Base-by-base conservation (phyloP, 352 stramenopile genomes). In the Phytophthora niederhauseri region DNA sequence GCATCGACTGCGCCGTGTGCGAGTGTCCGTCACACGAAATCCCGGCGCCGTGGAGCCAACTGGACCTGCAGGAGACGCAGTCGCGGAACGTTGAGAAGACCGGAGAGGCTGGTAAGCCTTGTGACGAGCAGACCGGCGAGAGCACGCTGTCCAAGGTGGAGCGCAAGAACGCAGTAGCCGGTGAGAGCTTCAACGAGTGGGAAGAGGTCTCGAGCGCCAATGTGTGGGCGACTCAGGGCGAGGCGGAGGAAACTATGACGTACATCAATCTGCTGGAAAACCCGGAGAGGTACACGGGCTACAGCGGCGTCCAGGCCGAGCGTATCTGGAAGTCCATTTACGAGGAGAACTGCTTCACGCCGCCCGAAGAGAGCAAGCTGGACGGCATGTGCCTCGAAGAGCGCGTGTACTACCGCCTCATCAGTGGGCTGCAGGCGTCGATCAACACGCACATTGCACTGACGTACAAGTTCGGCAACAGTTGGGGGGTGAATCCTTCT, bases 241-340 rank as follows among this genome's bases (percentile, higher is more conserved):
- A 84, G 20, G 75, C 56, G 26, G 84, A 91, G 38, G 81, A 93
- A 45, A 77, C 70, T 46, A 94, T 93, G 80, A 70, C 84, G 53
- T 98, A 98, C 78, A 92, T 99, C 64, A 99, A 99, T 76, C 73
- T 99, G 31, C 75, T 98, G 14, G 81, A 97, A 63, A 99, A 99
- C 83, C 97, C 97, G 0, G 98, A 99, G 82, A 84, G 92, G n/a
- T 99, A 98, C 87, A 99, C 98, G 15, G 97, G 97, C 20, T 99
- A 99, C 74, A 97, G 97, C 58, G 97, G 97, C 7, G 89, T 91
- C 20, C 90, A 92, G 52, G 91, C 92, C 4, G 76, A 85, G 56
- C 93, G 98, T 57, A 98, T 99, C 57, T 99, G 98, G 97, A 91
- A 94, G 41, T 92, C 95, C 14, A 99, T 99, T 63, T 99, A 99